Conservation (phyloP, 805 yeast genomes). For the Teunomyces funiuensis region DNA sequence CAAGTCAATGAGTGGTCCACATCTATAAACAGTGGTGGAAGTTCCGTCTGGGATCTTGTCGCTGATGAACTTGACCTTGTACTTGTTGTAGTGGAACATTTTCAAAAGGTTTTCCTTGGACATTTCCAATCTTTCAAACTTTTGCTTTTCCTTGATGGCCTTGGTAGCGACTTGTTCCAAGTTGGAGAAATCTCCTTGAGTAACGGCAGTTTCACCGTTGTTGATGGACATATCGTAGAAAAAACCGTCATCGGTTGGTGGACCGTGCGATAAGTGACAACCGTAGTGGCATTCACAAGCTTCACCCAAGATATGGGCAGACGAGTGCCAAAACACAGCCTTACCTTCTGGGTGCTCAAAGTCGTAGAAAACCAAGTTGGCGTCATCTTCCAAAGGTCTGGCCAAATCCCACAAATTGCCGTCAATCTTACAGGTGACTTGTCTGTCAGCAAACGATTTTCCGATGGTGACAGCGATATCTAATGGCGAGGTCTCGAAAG, state of each 20-base stretch:
- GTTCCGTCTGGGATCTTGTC: conserved; percentile 95
- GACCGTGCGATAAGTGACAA: conserved; percentile 84
- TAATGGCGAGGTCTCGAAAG: conserved; percentile 90
- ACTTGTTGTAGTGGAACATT: conserved; percentile 95
- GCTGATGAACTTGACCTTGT: conserved; percentile 82
- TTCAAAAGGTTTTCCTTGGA: conserved; percentile 86
- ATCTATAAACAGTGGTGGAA: conserved; percentile 93
- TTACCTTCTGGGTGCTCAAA: conserved; percentile 94
- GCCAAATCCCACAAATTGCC: conserved; percentile 93
- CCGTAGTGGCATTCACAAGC: conserved; percentile 96
- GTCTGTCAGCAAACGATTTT: conserved; percentile 83
- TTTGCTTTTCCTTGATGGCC: conserved; percentile 93
- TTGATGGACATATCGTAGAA: conserved; percentile 93
- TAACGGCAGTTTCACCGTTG: conserved; percentile 64
- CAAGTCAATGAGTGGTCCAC: conserved; percentile 95
- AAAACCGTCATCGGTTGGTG: conserved; percentile 97
- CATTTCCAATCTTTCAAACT: conserved; percentile 89
- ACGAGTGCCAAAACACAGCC: conserved; percentile 97
- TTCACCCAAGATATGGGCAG: conserved; percentile 97
- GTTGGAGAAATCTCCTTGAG: conserved; percentile 78
- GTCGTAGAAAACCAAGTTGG: conserved; percentile 76
- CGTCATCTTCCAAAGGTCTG: conserved; percentile 81
- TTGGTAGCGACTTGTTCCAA: conserved; percentile 85
- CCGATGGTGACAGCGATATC: conserved; percentile 82
- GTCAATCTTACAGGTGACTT: conserved; percentile 87